Base-by-base conservation (phyloP, 768 basidiomycete species). In the Mycena chlorophos region DNA sequence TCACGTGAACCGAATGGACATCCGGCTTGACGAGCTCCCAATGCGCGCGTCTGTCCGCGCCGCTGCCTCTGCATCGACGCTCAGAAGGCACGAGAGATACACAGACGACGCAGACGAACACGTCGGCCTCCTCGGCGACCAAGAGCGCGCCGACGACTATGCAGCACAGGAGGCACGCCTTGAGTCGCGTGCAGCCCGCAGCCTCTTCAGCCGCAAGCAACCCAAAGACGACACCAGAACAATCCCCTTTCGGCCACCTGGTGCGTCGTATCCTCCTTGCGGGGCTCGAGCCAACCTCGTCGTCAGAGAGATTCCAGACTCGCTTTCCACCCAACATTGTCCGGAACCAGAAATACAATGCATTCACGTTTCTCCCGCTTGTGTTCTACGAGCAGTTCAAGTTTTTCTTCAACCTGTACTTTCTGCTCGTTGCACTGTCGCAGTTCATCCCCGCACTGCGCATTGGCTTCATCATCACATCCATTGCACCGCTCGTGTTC, bases 351-450 rank as follows among this genome's bases (percentile, higher is more conserved):
- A 99, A 99, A 76, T 98, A 98, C 80, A 96, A 95, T 68, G 78
- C 90, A 51, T 83, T 92, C 74, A 94, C 91, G n/a, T 99, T 99
- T 78, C 82, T 99, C 10, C 97, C 97, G 3, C 83, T 98, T 61
- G 95, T 98, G 42, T 85, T 98, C 69, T 98, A 98, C 71, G 95
- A 98, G 70, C 96, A 98, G 70, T 99, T 98, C 87, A 98, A 98
- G 73, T 98, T 96, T 79, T 99, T 99, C 78, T 98, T 97, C 85
- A 99, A 98, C 69, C 80, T 98, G 5, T 99, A 98, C 72, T 99
- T 99, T 68, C 83, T 98, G 12, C 86, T 98, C 22, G 97, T 99
- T 31, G 97, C 97, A 0, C 78, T 98, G 6, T 94, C 91, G 8
- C 97, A 98, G 71, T 97, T 99, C 67, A 76, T 99, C 17, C 97